Evolutionary conservation across 495 filamentous ascomycete species (phyloP).

Genomic region (Astrothelium subdiscretum): DNA sequence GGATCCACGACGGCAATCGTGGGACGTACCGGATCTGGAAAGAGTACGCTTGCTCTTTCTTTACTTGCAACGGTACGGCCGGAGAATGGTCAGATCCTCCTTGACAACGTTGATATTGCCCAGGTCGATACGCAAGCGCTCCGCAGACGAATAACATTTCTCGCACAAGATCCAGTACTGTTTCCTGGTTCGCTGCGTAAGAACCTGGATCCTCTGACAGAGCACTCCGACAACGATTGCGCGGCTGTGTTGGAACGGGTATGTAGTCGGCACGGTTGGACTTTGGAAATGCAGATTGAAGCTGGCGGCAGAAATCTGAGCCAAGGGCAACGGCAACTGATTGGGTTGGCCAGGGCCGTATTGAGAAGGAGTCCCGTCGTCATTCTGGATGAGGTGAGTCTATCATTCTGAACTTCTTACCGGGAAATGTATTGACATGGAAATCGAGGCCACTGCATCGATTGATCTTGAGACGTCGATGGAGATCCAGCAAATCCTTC

Average conservation of each 20-base stretch:
- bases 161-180: slow-evolving; percentile 54
- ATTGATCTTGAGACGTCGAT: slow-evolving; percentile 71
- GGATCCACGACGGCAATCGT: slow-evolving; percentile 57
- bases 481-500: slow-evolving; percentile 62
- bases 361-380: slow-evolving; percentile 47
- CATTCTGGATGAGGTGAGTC: slow-evolving; percentile 51
- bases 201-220: slow-evolving; percentile 41
- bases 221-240: slow-evolving; percentile 39
- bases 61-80: slow-evolving; percentile 47
- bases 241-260: slow-evolving; percentile 39
- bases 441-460: slow-evolving; percentile 72
- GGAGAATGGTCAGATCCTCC: slow-evolving; percentile 41
- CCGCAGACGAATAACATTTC: slow-evolving; percentile 47
- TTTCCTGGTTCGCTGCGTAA: slow-evolving; percentile 49
- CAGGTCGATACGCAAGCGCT: slow-evolving; percentile 49
- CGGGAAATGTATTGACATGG: too few species aligned
- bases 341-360: slow-evolving; percentile 47
- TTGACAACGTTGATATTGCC: slow-evolving; percentile 50
- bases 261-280: slow-evolving; percentile 41
- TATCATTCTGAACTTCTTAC: too few species aligned
- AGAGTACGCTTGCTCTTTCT: slow-evolving; percentile 54
- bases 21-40: slow-evolving; percentile 55
- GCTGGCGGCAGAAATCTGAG: slow-evolving; percentile 47
- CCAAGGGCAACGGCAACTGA: slow-evolving; percentile 51
- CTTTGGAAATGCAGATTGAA: slow-evolving; percentile 42